Conservation (phyloP, 2,329 filamentous ascomycete genomes). For the Beauveria australis region DNA sequence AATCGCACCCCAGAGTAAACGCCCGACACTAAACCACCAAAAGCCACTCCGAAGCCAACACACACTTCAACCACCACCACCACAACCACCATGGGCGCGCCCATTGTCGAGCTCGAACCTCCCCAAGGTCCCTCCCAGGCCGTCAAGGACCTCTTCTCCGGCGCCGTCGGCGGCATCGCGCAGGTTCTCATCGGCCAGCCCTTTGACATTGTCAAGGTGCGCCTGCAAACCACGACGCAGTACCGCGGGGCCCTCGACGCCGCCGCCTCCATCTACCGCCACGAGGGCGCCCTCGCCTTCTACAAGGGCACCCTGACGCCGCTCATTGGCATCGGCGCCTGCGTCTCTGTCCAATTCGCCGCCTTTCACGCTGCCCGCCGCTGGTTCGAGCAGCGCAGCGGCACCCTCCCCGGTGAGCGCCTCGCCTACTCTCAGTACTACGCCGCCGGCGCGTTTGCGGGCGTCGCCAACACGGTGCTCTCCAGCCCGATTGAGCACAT, state of each 20-base stretch:
- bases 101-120: constrained; percentile 27
- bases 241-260: constrained; percentile 76
- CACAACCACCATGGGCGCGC: constrained; percentile 27
- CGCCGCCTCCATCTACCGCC: constrained; percentile 74
- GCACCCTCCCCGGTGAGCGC: constrained; percentile 43
- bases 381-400: constrained; percentile 70
- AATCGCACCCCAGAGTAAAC: too few relatives aligned
- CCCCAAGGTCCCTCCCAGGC: constrained; percentile 45
- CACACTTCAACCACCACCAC: background rate
- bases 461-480: constrained; percentile 79
- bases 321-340: constrained; percentile 90
- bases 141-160: constrained; percentile 83
- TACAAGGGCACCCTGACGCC: constrained; percentile 98
- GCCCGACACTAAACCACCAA: background rate
- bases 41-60: too few relatives aligned
- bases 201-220: constrained; percentile 94
- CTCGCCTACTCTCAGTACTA: constrained; percentile 85
- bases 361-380: constrained; percentile 91
- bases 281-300: constrained; percentile 85
- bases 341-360: constrained; percentile 96
- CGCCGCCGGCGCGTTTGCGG: constrained; percentile 82
- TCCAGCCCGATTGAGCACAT: constrained; percentile 95
- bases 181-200: constrained; percentile 82
- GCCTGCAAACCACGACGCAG: constrained; percentile 78
- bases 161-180: constrained; percentile 83